These are phyloP conservation scores for Cladosporium sp. DNA, from an alignment of 2,329 filamentous ascomycete species.

Conservation along the genomic window DNA sequence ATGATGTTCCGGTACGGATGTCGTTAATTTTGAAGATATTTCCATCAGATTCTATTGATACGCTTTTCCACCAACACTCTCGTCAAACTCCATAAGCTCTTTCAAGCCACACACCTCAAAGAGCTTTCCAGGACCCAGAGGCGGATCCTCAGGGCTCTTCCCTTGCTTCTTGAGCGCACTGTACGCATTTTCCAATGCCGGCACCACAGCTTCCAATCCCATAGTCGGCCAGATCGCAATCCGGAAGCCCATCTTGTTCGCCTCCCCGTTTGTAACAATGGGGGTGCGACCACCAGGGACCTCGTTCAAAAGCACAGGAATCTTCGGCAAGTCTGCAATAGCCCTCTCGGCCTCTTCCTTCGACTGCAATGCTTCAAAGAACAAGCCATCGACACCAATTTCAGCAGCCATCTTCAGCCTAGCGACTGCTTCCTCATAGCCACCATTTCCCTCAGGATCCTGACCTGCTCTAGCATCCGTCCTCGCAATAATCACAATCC, in stretches of 20 bases:
- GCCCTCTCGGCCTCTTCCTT: constrained; percentile 52
- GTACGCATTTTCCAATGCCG: constrained; percentile 33
- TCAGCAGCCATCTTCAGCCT: constrained; percentile 54
- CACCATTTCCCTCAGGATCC: constrained; percentile 39
- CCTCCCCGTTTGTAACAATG: constrained; percentile 53
- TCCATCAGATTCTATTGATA: constrained; percentile 26
- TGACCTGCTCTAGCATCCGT: constrained; percentile 59
- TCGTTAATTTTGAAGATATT: neutral
- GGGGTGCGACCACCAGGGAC: constrained; percentile 59
- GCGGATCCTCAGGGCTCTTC: constrained; percentile 38
- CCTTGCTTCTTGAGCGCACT: constrained; percentile 42
- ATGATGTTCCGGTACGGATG: neutral
- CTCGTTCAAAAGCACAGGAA: constrained; percentile 57
- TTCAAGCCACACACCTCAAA: constrained; percentile 57
- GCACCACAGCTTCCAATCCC: constrained; percentile 49
- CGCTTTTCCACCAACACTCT: constrained; percentile 46
- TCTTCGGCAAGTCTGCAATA: constrained; percentile 51
- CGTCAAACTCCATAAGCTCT: constrained; percentile 55
- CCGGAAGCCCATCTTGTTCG: constrained; percentile 56
- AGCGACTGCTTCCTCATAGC: constrained; percentile 57
- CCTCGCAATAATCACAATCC: constrained; percentile 65
- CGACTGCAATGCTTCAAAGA: constrained; percentile 59
- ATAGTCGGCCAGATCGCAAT: constrained; percentile 60
- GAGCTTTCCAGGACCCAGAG: constrained; percentile 50
- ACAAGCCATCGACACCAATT: constrained; percentile 59